A percentile compares a stretch with the other conserved stretches of the same genome.
Evolutionary conservation across 345 rosid genomes (phyloP).

Genomic region (Clausena lansium): DNA sequence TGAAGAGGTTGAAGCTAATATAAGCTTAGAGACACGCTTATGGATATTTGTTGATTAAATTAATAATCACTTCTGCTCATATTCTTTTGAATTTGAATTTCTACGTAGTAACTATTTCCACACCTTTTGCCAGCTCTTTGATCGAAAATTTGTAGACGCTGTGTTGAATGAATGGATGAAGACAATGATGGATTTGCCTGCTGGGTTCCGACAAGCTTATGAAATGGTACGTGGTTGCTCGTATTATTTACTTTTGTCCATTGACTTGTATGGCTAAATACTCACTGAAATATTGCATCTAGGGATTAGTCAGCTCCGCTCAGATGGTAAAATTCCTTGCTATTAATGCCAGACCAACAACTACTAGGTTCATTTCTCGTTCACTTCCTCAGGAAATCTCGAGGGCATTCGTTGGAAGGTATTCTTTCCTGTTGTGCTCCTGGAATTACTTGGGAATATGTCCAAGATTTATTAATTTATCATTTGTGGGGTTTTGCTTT

Average conservation of each 20-base stretch:
- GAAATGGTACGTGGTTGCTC: conserved; percentile 63
- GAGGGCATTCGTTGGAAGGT: conserved; percentile 97
- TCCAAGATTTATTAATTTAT: background rate
- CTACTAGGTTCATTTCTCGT: conserved; percentile 77
- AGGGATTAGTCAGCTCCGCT: conserved; percentile 99
- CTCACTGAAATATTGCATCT: conserved; percentile 34
- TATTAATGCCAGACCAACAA: conserved; percentile 92
- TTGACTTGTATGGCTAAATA: conserved; percentile 9
- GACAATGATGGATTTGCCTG: conserved; percentile 93
- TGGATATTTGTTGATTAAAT: background rate
- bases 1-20: conserved; percentile 62
- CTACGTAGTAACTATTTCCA: conserved; percentile 8
- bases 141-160: conserved; percentile 87
- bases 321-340: conserved; percentile 91
- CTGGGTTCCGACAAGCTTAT: conserved; percentile 95
- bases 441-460: background rate
- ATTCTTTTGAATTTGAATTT: conserved; percentile 6
- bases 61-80: background rate
- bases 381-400: conserved; percentile 84
- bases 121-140: conserved; percentile 66
- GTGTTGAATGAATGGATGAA: conserved; percentile 96
- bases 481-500: background rate
- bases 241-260: conserved; percentile 1
- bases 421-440: conserved; percentile 12
- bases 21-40: background rate